Evolutionary conservation across 78 protist genomes (phyloP).

Genomic region (Dictyostelium discoideum): dicty_2.7 NC_007089.4:2271001-2271500

Average conservation of each 20-base stretch:
- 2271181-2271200: background rate
- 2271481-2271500: background rate
- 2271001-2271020: background rate
- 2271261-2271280: background rate
- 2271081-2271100: background rate
- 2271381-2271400: background rate
- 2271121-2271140: too few species aligned
- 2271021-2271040: background rate
- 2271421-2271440: background rate
- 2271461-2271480: background rate
- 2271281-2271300: background rate
- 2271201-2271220: constrained; percentile 3
- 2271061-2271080: background rate
- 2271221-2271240: background rate
- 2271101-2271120: background rate
- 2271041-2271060: background rate
- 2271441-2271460: background rate
- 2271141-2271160: background rate
- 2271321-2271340: background rate
- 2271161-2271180: background rate
- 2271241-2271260: background rate
- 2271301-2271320: background rate
- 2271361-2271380: background rate
- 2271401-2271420: background rate
- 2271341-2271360: too few species aligned